A percentile compares a stretch with the other conserved stretches of the same genome.
Conservation (phyloP, 495 filamentous ascomycete species). For the Lepidopterella palustris region DNA sequence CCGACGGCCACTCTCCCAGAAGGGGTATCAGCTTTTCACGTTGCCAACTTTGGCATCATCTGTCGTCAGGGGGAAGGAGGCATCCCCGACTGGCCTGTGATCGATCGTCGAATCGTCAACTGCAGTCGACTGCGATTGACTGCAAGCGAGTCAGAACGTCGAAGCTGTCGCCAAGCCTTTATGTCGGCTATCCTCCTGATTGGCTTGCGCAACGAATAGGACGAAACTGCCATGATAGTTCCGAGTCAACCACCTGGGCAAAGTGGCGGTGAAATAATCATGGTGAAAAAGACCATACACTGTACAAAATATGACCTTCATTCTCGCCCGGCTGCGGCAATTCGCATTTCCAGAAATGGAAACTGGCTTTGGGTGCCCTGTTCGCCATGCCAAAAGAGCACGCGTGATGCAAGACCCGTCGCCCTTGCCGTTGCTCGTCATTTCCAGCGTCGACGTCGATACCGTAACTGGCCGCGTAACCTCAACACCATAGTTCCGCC, state of each 20-base stretch:
- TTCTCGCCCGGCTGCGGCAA: background rate
- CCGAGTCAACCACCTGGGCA: background rate
- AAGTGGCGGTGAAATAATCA: slow-evolving; percentile 1
- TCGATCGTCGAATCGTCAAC: no score
- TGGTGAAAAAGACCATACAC: background rate
- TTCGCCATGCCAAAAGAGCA: background rate
- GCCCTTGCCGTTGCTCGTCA: background rate
- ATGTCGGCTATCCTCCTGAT: background rate
- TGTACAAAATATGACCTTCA: background rate
- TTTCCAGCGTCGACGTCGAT: background rate
- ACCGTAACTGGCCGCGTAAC: background rate
- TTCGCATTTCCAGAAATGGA: background rate
- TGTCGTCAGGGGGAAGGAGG: background rate
- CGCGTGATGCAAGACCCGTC: background rate
- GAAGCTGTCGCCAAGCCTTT: background rate
- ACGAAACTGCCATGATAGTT: background rate
- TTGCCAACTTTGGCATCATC: background rate
- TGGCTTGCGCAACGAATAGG: background rate
- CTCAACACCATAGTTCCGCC: background rate
- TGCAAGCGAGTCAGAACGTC: background rate
- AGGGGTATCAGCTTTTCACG: background rate
- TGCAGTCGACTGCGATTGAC: no score
- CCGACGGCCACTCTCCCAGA: background rate
- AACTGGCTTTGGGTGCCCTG: background rate
- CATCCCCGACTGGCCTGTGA: background rate